Conservation (phyloP, 202 grass and related monocot species). For the Elaeis oleifera region DNA sequence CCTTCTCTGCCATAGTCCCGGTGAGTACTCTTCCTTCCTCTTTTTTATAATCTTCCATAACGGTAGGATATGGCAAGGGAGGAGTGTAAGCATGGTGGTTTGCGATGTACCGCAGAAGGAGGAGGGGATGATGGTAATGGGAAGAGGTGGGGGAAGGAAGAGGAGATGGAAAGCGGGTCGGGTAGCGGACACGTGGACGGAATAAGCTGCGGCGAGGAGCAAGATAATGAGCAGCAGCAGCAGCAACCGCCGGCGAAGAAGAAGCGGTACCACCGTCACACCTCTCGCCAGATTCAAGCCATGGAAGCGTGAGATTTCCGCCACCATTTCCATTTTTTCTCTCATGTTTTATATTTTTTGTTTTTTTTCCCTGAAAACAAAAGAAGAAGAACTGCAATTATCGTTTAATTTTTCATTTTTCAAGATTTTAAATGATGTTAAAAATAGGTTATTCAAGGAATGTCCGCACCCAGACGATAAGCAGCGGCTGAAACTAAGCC, state of each 20-base stretch:
- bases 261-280: slow-evolving; percentile 98
- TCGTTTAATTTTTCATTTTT: too few species aligned
- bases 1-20: slow-evolving; percentile 47
- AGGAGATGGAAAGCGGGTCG: slow-evolving; percentile 86
- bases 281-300: slow-evolving; percentile 90
- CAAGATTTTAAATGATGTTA: too few species aligned
- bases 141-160: slow-evolving; percentile 60
- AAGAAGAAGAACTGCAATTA: not conserved
- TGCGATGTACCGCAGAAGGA: slow-evolving; percentile 8
- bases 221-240: slow-evolving; percentile 42
- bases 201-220: slow-evolving; percentile 60
- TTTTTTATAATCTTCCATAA: not conserved
- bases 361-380: not conserved
- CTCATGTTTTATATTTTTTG: too few species aligned
- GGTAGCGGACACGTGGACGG: slow-evolving; percentile 74
- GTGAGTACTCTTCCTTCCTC: slow-evolving; percentile 13
- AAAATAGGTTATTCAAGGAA: slow-evolving; percentile 90
- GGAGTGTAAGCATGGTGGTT: not conserved
- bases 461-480: slow-evolving; percentile 98
- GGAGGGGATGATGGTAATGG: slow-evolving; percentile 31
- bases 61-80: not conserved
- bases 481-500: slow-evolving; percentile 93
- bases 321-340: not conserved
- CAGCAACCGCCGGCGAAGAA: slow-evolving; percentile 38
- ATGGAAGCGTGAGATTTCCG: slow-evolving; percentile 73